Base-by-base conservation (phyloP, 1,284 basidiomycete genomes). In the Agaricales sp. region DNA sequence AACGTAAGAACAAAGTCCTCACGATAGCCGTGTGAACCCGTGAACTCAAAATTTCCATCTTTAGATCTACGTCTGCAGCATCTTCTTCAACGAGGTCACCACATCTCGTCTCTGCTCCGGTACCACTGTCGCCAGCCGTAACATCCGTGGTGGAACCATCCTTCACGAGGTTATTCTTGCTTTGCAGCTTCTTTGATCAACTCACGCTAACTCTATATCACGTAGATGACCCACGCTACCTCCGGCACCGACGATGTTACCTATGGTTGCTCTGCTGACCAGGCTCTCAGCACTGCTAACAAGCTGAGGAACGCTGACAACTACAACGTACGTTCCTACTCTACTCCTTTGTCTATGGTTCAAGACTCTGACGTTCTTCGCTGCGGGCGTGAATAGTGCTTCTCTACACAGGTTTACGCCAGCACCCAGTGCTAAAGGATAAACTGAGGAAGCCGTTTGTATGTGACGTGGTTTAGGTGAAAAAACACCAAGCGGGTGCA, bases 21-120 rank as follows among this genome's bases (percentile, higher is more conserved):
- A n/a, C n/a, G n/a, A n/a, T n/a, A n/a, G n/a, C n/a, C n/a, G n/a
- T n/a, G n/a, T n/a, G n/a, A n/a, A n/a, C n/a, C n/a, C n/a, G n/a
- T n/a, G n/a, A n/a, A n/a, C n/a, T n/a, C n/a, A n/a, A n/a, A n/a
- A 41, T 20, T 16, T 46, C 8, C 48, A 24, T 22, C 3, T 22
- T n/a, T 51, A 68, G 65, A 67, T 70, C 52, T 68, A 68, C 59
- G 67, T 56, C 59, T 69, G 68, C 61, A 57, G 54, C 55, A 60
- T 66, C 51, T 69, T 70, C 64, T 70, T 67, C 63, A 62, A 63
- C 47, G 61, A 69, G 52, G 64, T 68, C 13, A 16, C 67, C 3
- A 58, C 57, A 43, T 46, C 54, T 30, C 56, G 49, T 46, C 62
- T 70, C 13, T 70, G 68, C 61, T 55, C 55, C 45, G 64, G 63